phyloP scores from a whole-genome alignment of 1,284 basidiomycete genomes.

The Rhodofomes roseus region DNA sequence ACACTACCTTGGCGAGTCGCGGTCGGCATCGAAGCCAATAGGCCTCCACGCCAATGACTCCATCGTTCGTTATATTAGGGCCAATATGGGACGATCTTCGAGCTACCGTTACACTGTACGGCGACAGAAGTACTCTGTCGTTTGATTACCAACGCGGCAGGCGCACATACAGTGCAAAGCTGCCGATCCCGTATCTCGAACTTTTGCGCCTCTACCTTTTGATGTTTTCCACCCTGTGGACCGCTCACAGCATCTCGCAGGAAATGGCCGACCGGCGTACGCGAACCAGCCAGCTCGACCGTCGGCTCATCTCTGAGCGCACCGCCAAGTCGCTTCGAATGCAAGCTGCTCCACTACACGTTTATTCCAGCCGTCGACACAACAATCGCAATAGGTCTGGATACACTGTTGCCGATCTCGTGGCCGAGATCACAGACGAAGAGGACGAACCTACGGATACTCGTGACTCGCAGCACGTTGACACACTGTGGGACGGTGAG shows the following conservation, averaged over 20 bases:
- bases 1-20: no score
- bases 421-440: conserved; percentile 8
- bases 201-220: not conserved
- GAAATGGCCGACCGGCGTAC: conserved; percentile 68
- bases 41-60: no score
- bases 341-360: conserved; percentile 47
- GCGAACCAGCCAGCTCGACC: conserved; percentile 47
- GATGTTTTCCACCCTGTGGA: no score
- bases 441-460: conserved; percentile 52
- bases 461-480: conserved; percentile 36
- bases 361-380: conserved; percentile 43
- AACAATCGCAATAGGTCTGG: conserved; percentile 18
- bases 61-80: no score
- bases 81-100: no score
- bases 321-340: conserved; percentile 58
- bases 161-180: no score
- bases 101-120: no score
- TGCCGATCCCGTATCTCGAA: no score
- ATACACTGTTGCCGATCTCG: conserved; percentile 20
- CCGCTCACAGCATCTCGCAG: conserved; percentile 30
- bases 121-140: no score
- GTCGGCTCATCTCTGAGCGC: conserved; percentile 56
- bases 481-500: conserved; percentile 35
- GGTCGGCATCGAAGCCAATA: no score
- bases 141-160: no score